Base-by-base conservation (phyloP, 2,329 filamentous ascomycete genomes). In the Chalaropsis thielavioides region DNA sequence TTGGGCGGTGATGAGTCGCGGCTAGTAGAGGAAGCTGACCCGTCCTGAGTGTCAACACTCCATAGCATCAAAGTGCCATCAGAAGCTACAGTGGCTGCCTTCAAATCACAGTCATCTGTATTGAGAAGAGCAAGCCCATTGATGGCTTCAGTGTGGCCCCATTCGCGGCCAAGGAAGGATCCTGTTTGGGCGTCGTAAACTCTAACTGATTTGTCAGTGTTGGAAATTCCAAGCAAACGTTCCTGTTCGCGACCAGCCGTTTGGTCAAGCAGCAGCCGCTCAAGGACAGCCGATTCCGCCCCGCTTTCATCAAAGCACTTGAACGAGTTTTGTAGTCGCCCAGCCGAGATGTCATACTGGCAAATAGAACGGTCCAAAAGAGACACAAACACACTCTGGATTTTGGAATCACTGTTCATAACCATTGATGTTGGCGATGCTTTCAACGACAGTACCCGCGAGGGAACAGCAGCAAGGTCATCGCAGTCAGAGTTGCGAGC, bases 61-160 rank as follows among this genome's bases (percentile, higher is more conserved):
- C 89, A 94, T 35, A 91, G 83, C 87, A 92, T 92, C 68, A 92
- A 86, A 0, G 89, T 90, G 0, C 88, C 88, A 72, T 94, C 89
- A 4, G 87, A 83, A 1, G 88, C 89, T 40, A 88, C 88, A 69
- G 87, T 92, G 63, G 92, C 82, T 51, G 90, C 76, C 67, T 80
- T 81, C 63, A 81, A 81, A 31, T 77, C 75, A 17, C 79, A 77
- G 17, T 83, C 81, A 0, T 80, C 78, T 7, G 79, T 79, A 64
- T 88, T 83, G 11, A 92, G 73, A 19, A 96, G 76, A 3, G 88
- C 82, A 19, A 95, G 84, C 67, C 92, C 92, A 62, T 89, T 95
- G 68, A 99, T 90, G 8, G 92, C 88, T 72, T 96, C 92, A 0
- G 92, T 96, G 70, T 99, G 94, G 0, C 94, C 94, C 83, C 91